Evolutionary conservation across 208 protist species (phyloP), one percentile per base, ranked within the genome.

Genomic region (Trypanosoma congolense): DNA sequence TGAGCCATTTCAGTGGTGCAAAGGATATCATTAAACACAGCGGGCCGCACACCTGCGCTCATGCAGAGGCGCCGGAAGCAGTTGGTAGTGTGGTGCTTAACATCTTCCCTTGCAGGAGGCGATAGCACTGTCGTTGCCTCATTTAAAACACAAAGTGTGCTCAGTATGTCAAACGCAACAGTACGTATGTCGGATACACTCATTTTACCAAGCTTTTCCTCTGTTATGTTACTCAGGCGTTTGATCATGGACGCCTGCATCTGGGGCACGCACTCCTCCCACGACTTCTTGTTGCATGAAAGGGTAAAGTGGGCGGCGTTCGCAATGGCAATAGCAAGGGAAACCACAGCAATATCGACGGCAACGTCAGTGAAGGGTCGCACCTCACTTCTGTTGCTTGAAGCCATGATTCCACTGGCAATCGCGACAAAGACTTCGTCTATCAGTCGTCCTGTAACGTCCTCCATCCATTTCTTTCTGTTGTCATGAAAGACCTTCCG

Each of bases 11-110:
- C 54, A 14, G 40, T 4, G 4, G 36, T 52, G 31, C 62, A 69
- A 18, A 69, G 29, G 12, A 69, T 28, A 53, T 69, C 54, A 18
- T 40, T 57, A 35, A 69, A 69, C 19, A 69, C 2, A 8, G 12
- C n/a, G 9, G 55, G 53, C 18, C 25, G 36, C 28, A 29, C 25
- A 30, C 22, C 21, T 2, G 56, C 52, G 42, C 25, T 46, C n/a
- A 44, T 29, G 33, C 55, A 69, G 1, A 69, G 40, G 16, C 51
- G 50, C 49, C 50, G 35, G 29, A 69, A 56, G 18, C 48, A 47
- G 30, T 61, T 42, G 3, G 18, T 36, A 3, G 22, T 54, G 26
- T 28, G 40, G 19, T 41, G 47, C 41, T 51, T 61, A 19, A 61
- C 3, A 5, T 48, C 54, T 31, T 69, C 62, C 9, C 54, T 31